Evolutionary conservation across 768 basidiomycete species (phyloP).

Genomic region (Collybiopsis luxurians): DNA sequence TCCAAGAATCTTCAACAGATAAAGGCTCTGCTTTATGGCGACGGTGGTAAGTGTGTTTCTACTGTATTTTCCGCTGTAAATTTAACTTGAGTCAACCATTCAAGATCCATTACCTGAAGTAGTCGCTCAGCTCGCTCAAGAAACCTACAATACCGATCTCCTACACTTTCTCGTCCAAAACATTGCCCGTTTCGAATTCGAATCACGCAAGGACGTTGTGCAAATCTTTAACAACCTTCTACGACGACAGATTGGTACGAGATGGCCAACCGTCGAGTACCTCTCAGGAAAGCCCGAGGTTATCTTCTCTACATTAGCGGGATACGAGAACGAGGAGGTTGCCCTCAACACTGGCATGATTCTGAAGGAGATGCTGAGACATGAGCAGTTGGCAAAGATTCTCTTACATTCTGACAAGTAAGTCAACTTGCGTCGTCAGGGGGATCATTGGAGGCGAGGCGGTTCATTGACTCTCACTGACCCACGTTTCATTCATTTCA

Average conservation of each 20-base stretch:
- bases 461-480: no score
- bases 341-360: constrained; percentile 99
- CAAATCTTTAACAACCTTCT: constrained; percentile 89
- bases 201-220: constrained; percentile 83
- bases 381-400: constrained; percentile 88
- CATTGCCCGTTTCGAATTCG: constrained; percentile 90
- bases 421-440: no score
- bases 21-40: constrained; percentile 84
- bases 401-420: constrained; percentile 92
- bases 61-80: no score
- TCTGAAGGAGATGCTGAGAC: constrained; percentile 92
- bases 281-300: constrained; percentile 70
- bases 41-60: constrained; percentile 60
- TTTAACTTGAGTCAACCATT: no score
- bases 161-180: constrained; percentile 77
- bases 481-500: no score
- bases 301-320: constrained; percentile 81
- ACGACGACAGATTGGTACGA: constrained; percentile 87
- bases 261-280: constrained; percentile 97
- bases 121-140: constrained; percentile 92
- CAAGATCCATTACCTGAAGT: constrained; percentile 84
- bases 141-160: constrained; percentile 90
- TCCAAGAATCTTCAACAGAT: constrained; percentile 88
- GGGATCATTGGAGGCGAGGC: no score
- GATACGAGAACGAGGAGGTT: constrained; percentile 94